phyloP scores from a whole-genome alignment of 305 asterid genomes.

The Fraxinus ornus region DNA sequence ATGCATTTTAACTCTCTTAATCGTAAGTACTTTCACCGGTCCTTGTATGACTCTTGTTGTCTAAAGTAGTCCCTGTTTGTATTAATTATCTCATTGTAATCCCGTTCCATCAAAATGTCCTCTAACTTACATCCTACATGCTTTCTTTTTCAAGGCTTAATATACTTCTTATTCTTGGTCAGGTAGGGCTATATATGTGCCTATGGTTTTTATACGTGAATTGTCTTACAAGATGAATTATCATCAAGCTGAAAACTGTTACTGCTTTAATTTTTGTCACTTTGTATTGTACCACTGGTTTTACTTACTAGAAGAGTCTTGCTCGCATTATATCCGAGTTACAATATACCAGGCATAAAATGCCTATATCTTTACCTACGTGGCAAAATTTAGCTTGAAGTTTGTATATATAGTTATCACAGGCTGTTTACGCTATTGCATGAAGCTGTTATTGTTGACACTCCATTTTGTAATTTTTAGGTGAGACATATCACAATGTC shows the following conservation, averaged over 20 bases:
- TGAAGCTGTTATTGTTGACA: slow-evolving; percentile 13
- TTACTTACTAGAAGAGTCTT: not conserved
- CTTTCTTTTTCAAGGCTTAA: not conserved
- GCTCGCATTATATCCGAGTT: slow-evolving; percentile 7
- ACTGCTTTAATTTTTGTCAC: not conserved
- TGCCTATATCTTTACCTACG: not conserved
- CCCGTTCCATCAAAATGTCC: not conserved
- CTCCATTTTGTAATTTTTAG: slow-evolving; percentile 40
- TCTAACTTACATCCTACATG: not conserved
- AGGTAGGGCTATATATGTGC: not conserved
- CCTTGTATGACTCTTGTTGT: not conserved
- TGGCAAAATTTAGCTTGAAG: not conserved
- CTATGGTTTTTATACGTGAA: not conserved
- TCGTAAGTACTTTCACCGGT: slow-evolving; percentile 50
- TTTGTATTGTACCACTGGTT: not conserved
- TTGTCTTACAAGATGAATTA: not conserved
- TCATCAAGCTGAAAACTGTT: not conserved
- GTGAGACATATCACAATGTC: slow-evolving; percentile 64
- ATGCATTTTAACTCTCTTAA: slow-evolving; percentile 67
- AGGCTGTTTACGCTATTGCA: not conserved
- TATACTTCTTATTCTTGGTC: not conserved
- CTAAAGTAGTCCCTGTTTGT: not conserved
- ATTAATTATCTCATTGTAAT: not conserved
- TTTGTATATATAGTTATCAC: not conserved
- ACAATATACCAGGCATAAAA: not conserved